These are phyloP conservation scores for Eucalyptus decipiens DNA, from an alignment of 345 rosid species.

Conservation along the genomic window DNA sequence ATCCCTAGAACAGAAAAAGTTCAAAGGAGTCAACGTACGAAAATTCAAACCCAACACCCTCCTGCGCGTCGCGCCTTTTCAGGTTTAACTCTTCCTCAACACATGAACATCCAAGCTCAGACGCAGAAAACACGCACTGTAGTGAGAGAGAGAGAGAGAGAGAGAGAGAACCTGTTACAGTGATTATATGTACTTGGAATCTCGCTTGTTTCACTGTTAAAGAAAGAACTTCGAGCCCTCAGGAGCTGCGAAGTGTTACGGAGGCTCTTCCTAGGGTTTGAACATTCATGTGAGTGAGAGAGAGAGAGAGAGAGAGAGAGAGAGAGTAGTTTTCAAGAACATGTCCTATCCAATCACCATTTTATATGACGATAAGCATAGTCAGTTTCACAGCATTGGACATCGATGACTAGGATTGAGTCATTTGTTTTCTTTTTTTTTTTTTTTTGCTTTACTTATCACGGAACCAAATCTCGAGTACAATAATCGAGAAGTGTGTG, in stretches of 20 bases:
- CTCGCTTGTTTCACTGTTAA: not conserved
- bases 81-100: not conserved
- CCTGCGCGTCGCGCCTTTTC: not conserved
- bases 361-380: not conserved
- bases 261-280: not conserved
- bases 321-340: not conserved
- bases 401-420: not conserved
- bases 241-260: not conserved
- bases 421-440: not conserved
- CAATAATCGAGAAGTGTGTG: not conserved
- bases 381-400: not conserved
- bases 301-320: not conserved
- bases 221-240: not conserved
- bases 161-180: not conserved
- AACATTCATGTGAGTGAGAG: not conserved
- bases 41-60: not conserved
- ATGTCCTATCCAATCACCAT: not conserved
- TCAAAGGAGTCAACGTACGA: not conserved
- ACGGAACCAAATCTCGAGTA: not conserved
- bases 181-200: not conserved
- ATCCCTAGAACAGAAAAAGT: not conserved
- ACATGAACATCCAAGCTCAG: not conserved
- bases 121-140: not conserved
- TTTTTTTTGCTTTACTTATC: not conserved
- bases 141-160: not conserved